These are phyloP conservation scores for Polytrichum formosum DNA, from an alignment of 225 moss, liverwort and hornwort genomes.

Conservation along the genomic window DNA sequence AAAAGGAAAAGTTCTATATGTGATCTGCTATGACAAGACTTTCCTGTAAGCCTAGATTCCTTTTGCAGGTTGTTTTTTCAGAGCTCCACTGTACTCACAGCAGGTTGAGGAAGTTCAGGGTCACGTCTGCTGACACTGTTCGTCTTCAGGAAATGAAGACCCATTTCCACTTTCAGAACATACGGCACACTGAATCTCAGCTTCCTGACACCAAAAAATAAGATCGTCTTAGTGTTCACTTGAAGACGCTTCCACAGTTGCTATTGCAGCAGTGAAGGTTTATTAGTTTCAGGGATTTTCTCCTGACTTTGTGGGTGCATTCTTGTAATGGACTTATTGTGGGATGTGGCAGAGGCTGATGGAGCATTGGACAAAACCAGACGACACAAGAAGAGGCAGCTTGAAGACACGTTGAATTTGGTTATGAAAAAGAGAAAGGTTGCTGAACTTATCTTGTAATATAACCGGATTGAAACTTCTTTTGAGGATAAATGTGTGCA, in stretches of 20 bases:
- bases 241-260: neutral
- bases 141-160: constrained; percentile 7
- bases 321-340: constrained; percentile 17
- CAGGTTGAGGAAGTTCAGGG: constrained; percentile 25
- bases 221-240: neutral
- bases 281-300: constrained; percentile 1
- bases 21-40: constrained; percentile 51
- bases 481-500: no score
- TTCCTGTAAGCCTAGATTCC: constrained; percentile 40
- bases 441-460: neutral
- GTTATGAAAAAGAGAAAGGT: constrained; percentile 99
- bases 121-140: constrained; percentile 18
- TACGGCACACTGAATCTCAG: constrained; percentile 12
- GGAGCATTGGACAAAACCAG: constrained; percentile 98
- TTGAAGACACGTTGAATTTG: constrained; percentile 97
- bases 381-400: constrained; percentile 97
- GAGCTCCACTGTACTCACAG: constrained; percentile 18
- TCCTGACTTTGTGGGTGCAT: constrained; percentile 10
- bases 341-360: constrained; percentile 79
- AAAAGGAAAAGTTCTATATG: constrained; percentile 49
- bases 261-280: neutral
- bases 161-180: constrained; percentile 18
- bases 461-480: no score
- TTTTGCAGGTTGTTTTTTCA: constrained; percentile 38
- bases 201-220: constrained; percentile 7